These are phyloP conservation scores for Sporobolomyces phaffii DNA, from an alignment of 768 basidiomycete genomes.

Conservation along the genomic window DNA sequence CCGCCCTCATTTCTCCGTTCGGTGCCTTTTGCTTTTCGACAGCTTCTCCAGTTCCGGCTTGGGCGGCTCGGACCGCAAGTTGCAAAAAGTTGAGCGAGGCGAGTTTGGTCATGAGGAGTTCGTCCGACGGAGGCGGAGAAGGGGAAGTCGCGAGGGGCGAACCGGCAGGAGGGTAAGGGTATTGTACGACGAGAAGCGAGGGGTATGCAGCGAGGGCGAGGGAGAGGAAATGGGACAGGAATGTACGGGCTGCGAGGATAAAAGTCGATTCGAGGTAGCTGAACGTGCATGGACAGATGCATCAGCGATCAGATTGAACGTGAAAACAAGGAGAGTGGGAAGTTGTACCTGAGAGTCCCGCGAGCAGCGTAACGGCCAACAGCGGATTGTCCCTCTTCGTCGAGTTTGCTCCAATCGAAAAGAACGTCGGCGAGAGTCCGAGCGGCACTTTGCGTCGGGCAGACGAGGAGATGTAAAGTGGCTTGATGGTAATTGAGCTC, in stretches of 20 bases:
- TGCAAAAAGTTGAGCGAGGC: conserved; percentile 80
- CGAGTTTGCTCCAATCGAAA: conserved; percentile 61
- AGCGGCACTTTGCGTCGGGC: conserved; percentile 84
- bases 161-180: conserved; percentile 39
- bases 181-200: conserved; percentile 46
- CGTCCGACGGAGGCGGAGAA: conserved; percentile 47
- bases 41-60: conserved; percentile 46
- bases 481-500: conserved; percentile 70
- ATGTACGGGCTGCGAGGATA: conserved; percentile 86
- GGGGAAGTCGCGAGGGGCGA: conserved; percentile 32
- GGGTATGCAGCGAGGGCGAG: conserved; percentile 56
- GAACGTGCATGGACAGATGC: too few species aligned
- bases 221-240: conserved; percentile 72
- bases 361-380: conserved; percentile 72
- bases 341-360: conserved; percentile 69
- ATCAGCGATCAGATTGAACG: too few species aligned
- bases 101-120: conserved; percentile 70
- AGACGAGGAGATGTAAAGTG: conserved; percentile 73
- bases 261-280: conserved; percentile 62
- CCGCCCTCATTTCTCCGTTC: conserved; percentile 46
- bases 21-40: conserved; percentile 69
- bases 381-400: conserved; percentile 49
- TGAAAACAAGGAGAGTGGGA: too few species aligned
- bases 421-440: conserved; percentile 78
- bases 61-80: conserved; percentile 78